Conservation (phyloP, 2,329 filamentous ascomycete species). For the Pseudogymnoascus sp. region DNA sequence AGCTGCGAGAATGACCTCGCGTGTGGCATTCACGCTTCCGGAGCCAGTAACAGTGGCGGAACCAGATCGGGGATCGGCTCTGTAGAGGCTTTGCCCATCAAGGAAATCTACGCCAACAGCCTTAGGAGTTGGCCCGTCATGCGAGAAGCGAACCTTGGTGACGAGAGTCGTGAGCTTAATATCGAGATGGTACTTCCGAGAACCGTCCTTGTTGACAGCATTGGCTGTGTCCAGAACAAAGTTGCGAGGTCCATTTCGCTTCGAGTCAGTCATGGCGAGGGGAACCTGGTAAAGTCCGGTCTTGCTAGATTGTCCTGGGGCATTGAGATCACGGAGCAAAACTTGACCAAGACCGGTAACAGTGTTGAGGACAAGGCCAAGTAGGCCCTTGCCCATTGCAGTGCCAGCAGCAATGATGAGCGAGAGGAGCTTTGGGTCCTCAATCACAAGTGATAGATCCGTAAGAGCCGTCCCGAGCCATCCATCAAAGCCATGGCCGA, state of each 20-base stretch:
- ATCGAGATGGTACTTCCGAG: constrained; percentile 17
- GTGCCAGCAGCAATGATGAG: constrained; percentile 16
- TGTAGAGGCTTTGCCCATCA: constrained; percentile 34
- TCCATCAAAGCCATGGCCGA: constrained; percentile 13
- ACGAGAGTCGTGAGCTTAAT: constrained; percentile 26
- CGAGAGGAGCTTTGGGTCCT: constrained; percentile 14
- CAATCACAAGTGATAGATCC: constrained; percentile 11
- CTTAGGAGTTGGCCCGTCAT: constrained; percentile 24
- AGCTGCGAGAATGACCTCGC: constrained; percentile 41
- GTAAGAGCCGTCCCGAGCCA: constrained; percentile 21
- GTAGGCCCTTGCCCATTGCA: constrained; percentile 13
- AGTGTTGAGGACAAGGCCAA: constrained; percentile 8
- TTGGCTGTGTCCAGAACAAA: constrained; percentile 20
- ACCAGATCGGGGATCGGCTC: constrained; percentile 33
- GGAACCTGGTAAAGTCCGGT: constrained; percentile 20
- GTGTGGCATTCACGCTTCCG: constrained; percentile 29
- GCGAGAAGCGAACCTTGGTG: constrained; percentile 34
- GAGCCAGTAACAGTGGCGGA: constrained; percentile 18
- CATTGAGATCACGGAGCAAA: constrained; percentile 16
- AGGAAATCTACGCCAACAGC: constrained; percentile 37
- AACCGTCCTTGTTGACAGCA: constrained; percentile 17
- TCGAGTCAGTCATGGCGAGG: constrained; percentile 14
- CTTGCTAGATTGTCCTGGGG: constrained; percentile 15
- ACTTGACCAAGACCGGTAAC: constrained; percentile 12
- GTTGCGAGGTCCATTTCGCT: constrained; percentile 19